Evolutionary conservation across 805 yeast genomes (phyloP).

Genomic region (Zygotorulaspora danielsina): DNA sequence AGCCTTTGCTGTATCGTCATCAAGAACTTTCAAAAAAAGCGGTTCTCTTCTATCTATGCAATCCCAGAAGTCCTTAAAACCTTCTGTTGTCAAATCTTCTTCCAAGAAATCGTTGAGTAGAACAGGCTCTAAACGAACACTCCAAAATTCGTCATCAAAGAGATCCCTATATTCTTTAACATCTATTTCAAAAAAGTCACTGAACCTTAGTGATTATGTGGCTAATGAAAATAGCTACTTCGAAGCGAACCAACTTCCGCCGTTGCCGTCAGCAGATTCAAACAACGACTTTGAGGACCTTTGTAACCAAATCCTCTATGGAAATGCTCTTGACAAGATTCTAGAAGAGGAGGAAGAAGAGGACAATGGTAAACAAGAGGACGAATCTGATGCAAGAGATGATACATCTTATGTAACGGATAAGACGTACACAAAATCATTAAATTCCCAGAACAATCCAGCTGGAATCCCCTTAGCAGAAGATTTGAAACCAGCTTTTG

Average conservation of each 20-base stretch:
- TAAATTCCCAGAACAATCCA: neutral
- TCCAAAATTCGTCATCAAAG: conserved; percentile 32
- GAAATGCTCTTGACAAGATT: conserved; percentile 26
- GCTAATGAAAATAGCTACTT: conserved; percentile 10
- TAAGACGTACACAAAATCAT: conserved; percentile 6
- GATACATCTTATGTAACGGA: too few species aligned
- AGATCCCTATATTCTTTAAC: conserved; percentile 33
- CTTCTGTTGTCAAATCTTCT: conserved; percentile 11
- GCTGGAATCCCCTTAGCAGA: neutral
- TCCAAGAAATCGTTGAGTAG: conserved; percentile 21
- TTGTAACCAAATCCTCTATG: conserved; percentile 33
- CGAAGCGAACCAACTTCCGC: conserved; percentile 15
- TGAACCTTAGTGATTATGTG: conserved; percentile 33
- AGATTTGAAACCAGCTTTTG: conserved; percentile 8
- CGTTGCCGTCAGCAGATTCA: conserved; percentile 21
- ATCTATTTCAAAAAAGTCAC: conserved; percentile 36
- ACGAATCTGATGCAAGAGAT: neutral
- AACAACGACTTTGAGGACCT: conserved; percentile 30
- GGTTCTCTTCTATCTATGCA: conserved; percentile 20
- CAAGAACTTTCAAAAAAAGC: conserved; percentile 27
- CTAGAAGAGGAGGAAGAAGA: conserved; percentile 25
- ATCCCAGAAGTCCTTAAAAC: conserved; percentile 16
- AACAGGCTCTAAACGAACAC: conserved; percentile 18
- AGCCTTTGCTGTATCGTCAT: conserved; percentile 29
- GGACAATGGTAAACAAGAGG: neutral